Evolutionary conservation across 768 basidiomycete genomes (phyloP), one percentile per base, ranked within the genome.

Genomic region (Paxillus rubicundulus): DNA sequence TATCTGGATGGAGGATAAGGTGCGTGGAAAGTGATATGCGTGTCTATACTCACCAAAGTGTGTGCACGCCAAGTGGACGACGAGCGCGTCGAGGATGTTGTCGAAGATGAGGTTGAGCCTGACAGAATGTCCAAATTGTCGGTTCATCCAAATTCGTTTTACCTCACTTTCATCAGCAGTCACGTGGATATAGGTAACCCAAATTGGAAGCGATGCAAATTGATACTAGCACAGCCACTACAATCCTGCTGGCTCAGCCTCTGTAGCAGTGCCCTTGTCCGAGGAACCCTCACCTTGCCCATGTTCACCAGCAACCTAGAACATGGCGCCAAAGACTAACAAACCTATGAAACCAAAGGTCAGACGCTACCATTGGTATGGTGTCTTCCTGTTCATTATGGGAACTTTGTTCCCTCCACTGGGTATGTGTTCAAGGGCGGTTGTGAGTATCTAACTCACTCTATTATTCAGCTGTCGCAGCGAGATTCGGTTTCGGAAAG

Each of bases 341-440:
- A 69, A 81, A 45, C 81, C 84, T 51, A 67, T 85, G 44, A 84
- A 77, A 46, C 89, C 92, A 16, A 63, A 69, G 52, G 20, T 61
- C 21, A 82, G 77, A 66, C 78, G 78, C 38, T 79, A 91, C 64
- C 92, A 96, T 77, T 92, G 85, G 27, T 96, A 86, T 67, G 73
- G 84, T 13, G 83, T 88, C 52, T 36, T 94, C 10, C 78, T 98
- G 32, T 94, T 93, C 71, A 82, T 97, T 47, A 69, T 90, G 52
- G 95, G 94, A n/a, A 87, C 91, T 1, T 76, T 98, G 46, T 83
- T 98, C 52, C 94, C 94, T 9, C 94, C 94, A 27, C 78, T 98
- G 27, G 94, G 94, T 95, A 44, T 48, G 80, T 66, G 13, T 5
- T 14, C 36, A 3, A 16, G 10, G 14, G 2, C n/a, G 4, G 28